Percentiles rank a stretch among this genome's conserved stretches.
These are phyloP conservation scores for Cymbidium sinense DNA, from an alignment of 106 monocot species.

Conservation along the genomic window DNA sequence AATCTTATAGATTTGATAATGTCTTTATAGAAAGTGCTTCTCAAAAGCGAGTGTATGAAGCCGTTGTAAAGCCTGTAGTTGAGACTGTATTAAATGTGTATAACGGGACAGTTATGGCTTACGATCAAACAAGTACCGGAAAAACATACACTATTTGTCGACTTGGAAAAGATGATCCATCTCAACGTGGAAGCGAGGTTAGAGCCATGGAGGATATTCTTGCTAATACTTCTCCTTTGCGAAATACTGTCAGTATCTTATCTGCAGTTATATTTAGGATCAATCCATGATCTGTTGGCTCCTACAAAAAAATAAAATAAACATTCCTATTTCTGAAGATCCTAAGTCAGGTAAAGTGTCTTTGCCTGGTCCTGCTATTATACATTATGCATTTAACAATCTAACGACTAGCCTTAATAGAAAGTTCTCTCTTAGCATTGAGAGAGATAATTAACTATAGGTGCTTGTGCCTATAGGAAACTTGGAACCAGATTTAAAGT, in stretches of 20 bases:
- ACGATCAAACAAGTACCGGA: conserved; percentile 77
- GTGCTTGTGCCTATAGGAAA: too few species aligned
- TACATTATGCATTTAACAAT: too few species aligned
- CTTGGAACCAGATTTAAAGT: too few species aligned
- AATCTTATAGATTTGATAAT: conserved; percentile 72
- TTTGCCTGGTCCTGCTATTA: conserved; percentile 43
- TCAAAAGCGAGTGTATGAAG: conserved; percentile 74
- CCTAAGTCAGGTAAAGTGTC: conserved; percentile 62
- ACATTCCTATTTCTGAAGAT: conserved; percentile 62
- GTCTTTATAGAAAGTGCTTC: conserved; percentile 69
- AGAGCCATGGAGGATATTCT: conserved; percentile 74
- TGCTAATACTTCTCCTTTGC: conserved; percentile 16
- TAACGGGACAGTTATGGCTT: conserved; percentile 87
- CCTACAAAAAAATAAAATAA: conserved; percentile 56
- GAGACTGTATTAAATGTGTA: conserved; percentile 80
- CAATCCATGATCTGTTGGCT: conserved; percentile 61
- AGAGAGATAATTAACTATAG: too few species aligned
- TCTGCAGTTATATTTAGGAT: conserved; percentile 68
- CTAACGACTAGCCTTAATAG: too few species aligned
- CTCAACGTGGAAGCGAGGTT: conserved; percentile 76
- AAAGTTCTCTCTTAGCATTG: too few species aligned
- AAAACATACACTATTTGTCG: conserved; percentile 63
- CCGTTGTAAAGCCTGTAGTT: conserved; percentile 74
- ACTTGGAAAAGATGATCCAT: conserved; percentile 60
- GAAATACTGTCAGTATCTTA: conserved; percentile 53